These are phyloP conservation scores for Bretziella fagacearum DNA, from an alignment of 2,329 filamentous ascomycete species.

Conservation along the genomic window DNA sequence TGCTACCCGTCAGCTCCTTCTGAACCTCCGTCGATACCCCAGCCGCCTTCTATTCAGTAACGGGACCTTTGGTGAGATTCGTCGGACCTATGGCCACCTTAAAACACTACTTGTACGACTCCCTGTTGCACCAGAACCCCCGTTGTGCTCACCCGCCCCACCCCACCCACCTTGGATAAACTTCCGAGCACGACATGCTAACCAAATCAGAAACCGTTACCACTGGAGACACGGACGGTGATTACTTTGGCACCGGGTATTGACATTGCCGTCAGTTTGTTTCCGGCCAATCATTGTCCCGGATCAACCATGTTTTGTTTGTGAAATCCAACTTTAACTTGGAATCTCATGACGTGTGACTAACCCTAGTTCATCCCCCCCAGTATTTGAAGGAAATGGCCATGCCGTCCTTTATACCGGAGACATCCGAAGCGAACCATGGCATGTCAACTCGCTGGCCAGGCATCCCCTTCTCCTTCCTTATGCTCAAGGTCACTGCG, in stretches of 20 bases:
- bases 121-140: too few relatives aligned
- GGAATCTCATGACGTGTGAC: not conserved
- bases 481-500: slow-evolving; percentile 34
- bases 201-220: slow-evolving; percentile 49
- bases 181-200: slow-evolving; percentile 2
- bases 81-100: slow-evolving; percentile 64
- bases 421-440: slow-evolving; percentile 69
- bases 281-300: slow-evolving; percentile 84
- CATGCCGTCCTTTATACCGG: slow-evolving; percentile 76
- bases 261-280: slow-evolving; percentile 61
- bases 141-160: slow-evolving; percentile 6
- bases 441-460: slow-evolving; percentile 62
- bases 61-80: slow-evolving; percentile 57
- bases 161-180: not conserved
- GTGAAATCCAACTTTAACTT: slow-evolving; percentile 16
- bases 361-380: not conserved
- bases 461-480: slow-evolving; percentile 59
- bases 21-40: slow-evolving; percentile 61
- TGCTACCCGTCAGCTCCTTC: slow-evolving; percentile 62
- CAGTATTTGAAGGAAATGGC: slow-evolving; percentile 55
- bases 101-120: slow-evolving; percentile 33
- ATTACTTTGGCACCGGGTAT: slow-evolving; percentile 57
- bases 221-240: slow-evolving; percentile 59
- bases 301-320: slow-evolving; percentile 76
- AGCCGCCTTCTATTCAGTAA: slow-evolving; percentile 68